Conservation (phyloP, 2,329 filamentous ascomycete species). For the Fusarium fracticaudum region DNA sequence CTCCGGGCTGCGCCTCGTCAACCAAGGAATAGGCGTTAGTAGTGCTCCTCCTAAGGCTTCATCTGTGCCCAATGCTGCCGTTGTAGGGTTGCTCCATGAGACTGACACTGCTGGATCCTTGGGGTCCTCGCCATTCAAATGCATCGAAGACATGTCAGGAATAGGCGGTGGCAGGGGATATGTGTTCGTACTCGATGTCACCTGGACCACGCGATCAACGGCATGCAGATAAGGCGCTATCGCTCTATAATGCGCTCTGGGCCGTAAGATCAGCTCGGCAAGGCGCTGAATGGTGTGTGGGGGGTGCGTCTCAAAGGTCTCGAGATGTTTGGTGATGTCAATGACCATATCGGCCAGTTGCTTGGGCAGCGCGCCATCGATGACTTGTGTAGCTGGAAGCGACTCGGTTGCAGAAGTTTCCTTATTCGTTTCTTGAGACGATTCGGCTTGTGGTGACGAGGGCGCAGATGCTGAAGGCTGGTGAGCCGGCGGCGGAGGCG, state of each 20-base stretch:
- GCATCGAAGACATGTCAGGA: slow-evolving; percentile 65
- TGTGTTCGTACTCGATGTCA: slow-evolving; percentile 81
- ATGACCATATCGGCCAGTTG: slow-evolving; percentile 70
- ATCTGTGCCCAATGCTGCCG: slow-evolving; percentile 75
- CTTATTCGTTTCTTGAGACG: slow-evolving; percentile 71
- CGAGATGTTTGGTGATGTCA: slow-evolving; percentile 70
- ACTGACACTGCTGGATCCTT: slow-evolving; percentile 51
- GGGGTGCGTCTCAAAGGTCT: slow-evolving; percentile 76
- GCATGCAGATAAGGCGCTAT: slow-evolving; percentile 89
- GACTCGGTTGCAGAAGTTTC: slow-evolving; percentile 68
- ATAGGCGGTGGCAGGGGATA: slow-evolving; percentile 83
- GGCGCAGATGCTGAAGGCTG: slow-evolving; percentile 55
- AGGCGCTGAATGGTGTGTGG: slow-evolving; percentile 95
- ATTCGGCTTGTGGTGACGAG: slow-evolving; percentile 54
- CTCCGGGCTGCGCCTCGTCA: slow-evolving; percentile 58
- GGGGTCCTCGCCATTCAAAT: slow-evolving; percentile 69
- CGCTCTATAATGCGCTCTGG: slow-evolving; percentile 81
- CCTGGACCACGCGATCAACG: slow-evolving; percentile 87
- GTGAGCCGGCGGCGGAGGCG: slow-evolving; percentile 54
- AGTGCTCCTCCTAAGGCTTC: slow-evolving; percentile 90
- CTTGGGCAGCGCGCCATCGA: slow-evolving; percentile 65
- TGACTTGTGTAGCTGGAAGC: slow-evolving; percentile 45
- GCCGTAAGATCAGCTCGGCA: slow-evolving; percentile 82
- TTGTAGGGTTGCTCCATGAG: slow-evolving; percentile 59
- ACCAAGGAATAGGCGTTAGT: slow-evolving; percentile 93